phyloP scores from a whole-genome alignment of 768 basidiomycete species.

The Lactarius trivialis region DNA sequence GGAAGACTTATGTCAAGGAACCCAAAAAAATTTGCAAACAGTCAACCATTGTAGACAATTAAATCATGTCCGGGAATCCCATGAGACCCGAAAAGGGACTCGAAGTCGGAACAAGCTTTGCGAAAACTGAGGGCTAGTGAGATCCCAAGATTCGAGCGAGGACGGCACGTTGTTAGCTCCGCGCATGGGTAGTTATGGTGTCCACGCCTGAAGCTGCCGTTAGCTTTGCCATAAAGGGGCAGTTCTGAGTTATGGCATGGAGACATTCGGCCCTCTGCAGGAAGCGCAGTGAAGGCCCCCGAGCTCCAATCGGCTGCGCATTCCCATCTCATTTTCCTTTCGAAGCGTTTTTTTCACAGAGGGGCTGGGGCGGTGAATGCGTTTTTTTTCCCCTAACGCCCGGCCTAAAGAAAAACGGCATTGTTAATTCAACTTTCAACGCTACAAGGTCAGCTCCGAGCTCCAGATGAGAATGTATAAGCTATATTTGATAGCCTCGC shows the following conservation, averaged over 20 bases:
- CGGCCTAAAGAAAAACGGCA: conserved; percentile 15
- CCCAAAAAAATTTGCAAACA: too few relatives aligned
- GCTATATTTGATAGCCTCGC: not conserved
- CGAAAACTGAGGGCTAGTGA: not conserved
- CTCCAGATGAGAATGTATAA: not conserved
- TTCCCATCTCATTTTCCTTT: not conserved
- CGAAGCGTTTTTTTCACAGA: not conserved
- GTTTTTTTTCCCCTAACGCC: conserved; percentile 16
- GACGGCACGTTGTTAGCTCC: not conserved
- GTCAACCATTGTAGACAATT: not conserved
- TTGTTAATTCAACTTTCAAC: not conserved
- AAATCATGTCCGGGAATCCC: not conserved
- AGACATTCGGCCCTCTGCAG: not conserved
- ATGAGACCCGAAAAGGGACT: not conserved
- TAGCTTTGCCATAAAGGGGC: conserved; percentile 5
- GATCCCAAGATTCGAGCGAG: not conserved
- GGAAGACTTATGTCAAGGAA: not conserved
- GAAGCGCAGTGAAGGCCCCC: not conserved
- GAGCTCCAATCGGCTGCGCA: not conserved
- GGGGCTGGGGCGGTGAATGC: not conserved
- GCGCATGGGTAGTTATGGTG: conserved; percentile 1
- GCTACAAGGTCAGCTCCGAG: not conserved
- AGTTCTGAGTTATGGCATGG: not conserved
- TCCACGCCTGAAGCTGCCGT: conserved; percentile 19
- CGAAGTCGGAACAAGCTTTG: not conserved